phyloP scores from a whole-genome alignment of 257 asterid genomes.

The Buddleja alternifolia region DNA sequence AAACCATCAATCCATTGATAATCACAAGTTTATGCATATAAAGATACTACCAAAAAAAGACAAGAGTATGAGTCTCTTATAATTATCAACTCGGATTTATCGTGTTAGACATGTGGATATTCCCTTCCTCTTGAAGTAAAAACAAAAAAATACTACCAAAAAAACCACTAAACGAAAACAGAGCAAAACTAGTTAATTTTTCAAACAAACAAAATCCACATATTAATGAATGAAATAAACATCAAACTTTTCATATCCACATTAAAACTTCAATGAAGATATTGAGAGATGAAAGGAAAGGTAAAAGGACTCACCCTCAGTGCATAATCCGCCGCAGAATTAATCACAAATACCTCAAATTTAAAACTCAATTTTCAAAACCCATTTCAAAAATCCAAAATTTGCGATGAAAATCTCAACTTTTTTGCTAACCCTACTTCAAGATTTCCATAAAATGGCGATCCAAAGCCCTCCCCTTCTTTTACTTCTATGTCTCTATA shows the following conservation, averaged over 20 bases:
- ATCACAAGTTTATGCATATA: not conserved
- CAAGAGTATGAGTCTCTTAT: too few relatives aligned
- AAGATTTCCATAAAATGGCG: slow-evolving; percentile 17
- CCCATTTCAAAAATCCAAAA: slow-evolving; percentile 42
- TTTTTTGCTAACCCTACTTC: slow-evolving; percentile 34
- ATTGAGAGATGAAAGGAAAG: not conserved
- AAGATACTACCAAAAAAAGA: slow-evolving; percentile 15
- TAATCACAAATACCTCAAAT: slow-evolving; percentile 26
- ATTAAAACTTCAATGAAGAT: not conserved
- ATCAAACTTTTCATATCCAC: not conserved
- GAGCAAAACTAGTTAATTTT: not conserved
- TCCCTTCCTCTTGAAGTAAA: too few relatives aligned
- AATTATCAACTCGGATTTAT: too few relatives aligned
- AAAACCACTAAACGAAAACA: slow-evolving; percentile 3
- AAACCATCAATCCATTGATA: not conserved
- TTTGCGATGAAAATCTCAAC: slow-evolving; percentile 29
- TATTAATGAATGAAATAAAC: not conserved
- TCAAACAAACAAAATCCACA: not conserved
- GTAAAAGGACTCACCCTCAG: slow-evolving; percentile 38
- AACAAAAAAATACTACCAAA: not conserved
- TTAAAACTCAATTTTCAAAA: slow-evolving; percentile 29
- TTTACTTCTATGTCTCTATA: slow-evolving; percentile 2
- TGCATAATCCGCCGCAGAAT: slow-evolving; percentile 35
- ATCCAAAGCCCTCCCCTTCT: slow-evolving; percentile 2
- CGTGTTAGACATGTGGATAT: too few relatives aligned